Base-by-base conservation (phyloP, 257 asterid genomes). In the Lycium ferocissimum region DNA sequence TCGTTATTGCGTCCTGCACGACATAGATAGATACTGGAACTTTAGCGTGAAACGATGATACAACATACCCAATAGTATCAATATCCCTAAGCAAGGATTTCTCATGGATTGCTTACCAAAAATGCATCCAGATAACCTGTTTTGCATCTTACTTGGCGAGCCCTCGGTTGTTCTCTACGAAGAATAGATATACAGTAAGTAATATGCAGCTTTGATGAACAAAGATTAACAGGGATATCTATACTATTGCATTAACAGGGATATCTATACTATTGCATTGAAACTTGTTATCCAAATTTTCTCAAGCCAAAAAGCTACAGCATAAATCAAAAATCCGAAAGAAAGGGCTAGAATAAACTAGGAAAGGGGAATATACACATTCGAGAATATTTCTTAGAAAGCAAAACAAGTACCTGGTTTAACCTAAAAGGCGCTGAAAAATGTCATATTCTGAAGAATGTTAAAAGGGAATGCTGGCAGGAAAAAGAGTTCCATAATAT, bases 151-250 rank as follows among this genome's bases (percentile, higher is more conserved):
- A 80, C 75, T 89, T 80, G 89, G 83, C 69, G 88, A 86, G 84
- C 84, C 88, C 90, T 95, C 94, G 84, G 12, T 76, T 76, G 89
- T 90, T 89, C 93, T 91, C 98, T 96, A 63, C 59, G 87, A 82
- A 87, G 83, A 37, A 87, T 86, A 58, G 85, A 80, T 85, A 81
- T 70, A 81, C 80, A 81, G 82, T 35, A 78, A 69, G 51, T 69
- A 57, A 76, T 61, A 49, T 35, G 65, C 71, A 57, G 58, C 54
- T 80, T 71, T 78, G 51, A 45, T 20, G 33, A 62, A 83, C 49
- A 71, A 45, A 84, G 15, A 47, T 43, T 53, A 63, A 80, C 72
- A n/a, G 9, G 45, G 22, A 33, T 69, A 57, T 20, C 18, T 84
- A n/a, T n/a, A n/a, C n/a, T n/a, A n/a, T n/a, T n/a, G n/a, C n/a